phyloP scores from a whole-genome alignment of 2,329 filamentous ascomycete species.

The Talaromyces sp. region DNA sequence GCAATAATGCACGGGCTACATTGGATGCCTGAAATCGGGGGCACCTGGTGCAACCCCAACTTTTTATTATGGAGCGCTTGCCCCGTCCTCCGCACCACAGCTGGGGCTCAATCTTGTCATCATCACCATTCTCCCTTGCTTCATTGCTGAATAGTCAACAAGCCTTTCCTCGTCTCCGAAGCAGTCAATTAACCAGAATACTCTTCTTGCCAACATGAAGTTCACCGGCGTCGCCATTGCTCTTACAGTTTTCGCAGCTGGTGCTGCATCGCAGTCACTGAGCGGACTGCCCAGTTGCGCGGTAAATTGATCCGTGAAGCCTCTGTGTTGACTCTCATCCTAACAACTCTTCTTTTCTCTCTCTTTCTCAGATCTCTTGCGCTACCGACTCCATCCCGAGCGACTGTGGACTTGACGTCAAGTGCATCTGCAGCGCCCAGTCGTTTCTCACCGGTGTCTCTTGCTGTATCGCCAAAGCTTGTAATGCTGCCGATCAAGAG shows the following conservation, averaged over 20 bases:
- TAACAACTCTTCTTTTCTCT: not conserved
- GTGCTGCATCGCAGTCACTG: slow-evolving; percentile 42
- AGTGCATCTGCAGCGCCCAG: slow-evolving; percentile 44
- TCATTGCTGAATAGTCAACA: not conserved
- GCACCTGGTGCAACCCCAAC: not conserved
- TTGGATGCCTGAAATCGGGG: not conserved
- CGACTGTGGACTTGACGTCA: slow-evolving; percentile 37
- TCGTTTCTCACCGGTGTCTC: slow-evolving; percentile 44
- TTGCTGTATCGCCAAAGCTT: slow-evolving; percentile 45
- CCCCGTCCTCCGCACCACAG: not conserved
- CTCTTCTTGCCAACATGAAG: slow-evolving; percentile 5
- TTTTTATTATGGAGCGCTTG: not conserved
- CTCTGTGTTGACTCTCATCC: not conserved
- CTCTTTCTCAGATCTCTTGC: slow-evolving; percentile 26
- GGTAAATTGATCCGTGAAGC: slow-evolving; percentile 37
- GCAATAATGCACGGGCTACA: not conserved
- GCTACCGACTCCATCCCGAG: slow-evolving; percentile 37
- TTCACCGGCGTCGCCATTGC: slow-evolving; percentile 37
- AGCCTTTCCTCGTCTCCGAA: not conserved
- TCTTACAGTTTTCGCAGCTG: slow-evolving; percentile 47
- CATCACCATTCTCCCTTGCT: not conserved
- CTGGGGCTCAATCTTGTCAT: not conserved
- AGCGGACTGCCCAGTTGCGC: slow-evolving; percentile 48
- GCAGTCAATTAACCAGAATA: not conserved
- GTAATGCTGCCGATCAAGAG: slow-evolving; percentile 37